These are phyloP conservation scores for Phytophthora citricola DNA, from an alignment of 352 stramenopile species.

Conservation along the genomic window DNA sequence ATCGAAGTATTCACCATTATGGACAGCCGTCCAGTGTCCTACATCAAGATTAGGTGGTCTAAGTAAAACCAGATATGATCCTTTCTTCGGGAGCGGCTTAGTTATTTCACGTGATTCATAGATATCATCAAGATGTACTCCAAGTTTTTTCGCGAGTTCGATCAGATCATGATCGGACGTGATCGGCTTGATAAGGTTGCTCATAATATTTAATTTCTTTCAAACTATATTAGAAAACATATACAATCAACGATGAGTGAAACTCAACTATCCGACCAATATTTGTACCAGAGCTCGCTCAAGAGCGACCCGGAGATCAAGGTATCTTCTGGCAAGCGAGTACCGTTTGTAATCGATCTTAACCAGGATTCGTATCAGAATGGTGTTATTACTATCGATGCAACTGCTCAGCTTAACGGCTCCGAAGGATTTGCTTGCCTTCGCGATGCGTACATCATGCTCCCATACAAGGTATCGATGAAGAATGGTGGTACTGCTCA, in stretches of 20 bases:
- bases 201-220: conserved; percentile 21
- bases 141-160: conserved; percentile 8
- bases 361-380: conserved; percentile 16
- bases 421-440: conserved; percentile 11
- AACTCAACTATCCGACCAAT: conserved; percentile 21
- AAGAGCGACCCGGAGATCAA: neutral
- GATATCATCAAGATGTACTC: conserved; percentile 8
- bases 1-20: conserved; percentile 28
- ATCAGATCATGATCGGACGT: conserved; percentile 17
- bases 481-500: conserved; percentile 1
- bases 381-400: conserved; percentile 19
- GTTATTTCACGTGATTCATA: conserved; percentile 23
- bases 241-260: conserved; percentile 17
- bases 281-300: conserved; percentile 15
- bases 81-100: neutral
- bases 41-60: conserved; percentile 8
- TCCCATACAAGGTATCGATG: conserved; percentile 12
- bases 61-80: conserved; percentile 21
- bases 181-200: neutral
- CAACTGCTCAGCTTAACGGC: conserved; percentile 15
- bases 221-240: conserved; percentile 16
- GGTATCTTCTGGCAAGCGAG: neutral
- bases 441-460: conserved; percentile 11
- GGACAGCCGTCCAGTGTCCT: conserved; percentile 18
- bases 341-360: conserved; percentile 10